Evolutionary conservation across 768 basidiomycete species (phyloP), one percentile per base, ranked within the genome.

Genomic region (Cyclocybe aegerita): DNA sequence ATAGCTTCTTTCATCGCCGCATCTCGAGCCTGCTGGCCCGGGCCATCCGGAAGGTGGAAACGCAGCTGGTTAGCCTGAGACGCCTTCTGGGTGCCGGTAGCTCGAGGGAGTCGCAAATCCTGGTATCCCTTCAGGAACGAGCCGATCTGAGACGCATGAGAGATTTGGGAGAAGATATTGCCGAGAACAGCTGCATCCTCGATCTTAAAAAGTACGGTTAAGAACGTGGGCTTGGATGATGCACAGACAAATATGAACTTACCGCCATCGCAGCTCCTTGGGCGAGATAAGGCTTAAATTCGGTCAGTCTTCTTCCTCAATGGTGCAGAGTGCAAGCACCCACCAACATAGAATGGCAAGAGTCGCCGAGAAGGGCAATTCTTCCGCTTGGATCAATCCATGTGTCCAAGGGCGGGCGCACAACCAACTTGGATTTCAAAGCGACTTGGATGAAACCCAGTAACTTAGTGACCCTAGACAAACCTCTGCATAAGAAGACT

Each of bases 11-110:
- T 67, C 82, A 86, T 83, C 12, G 72, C 49, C 4, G 55, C 61
- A 50, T 86, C 85, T 9, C 84, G 72, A 39, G 65, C 66, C 38
- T 69, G 66, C 50, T 86, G 85, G 36, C 71, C 77, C 0, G 78
- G 78, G 0, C 85, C 83, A 48, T 86, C 85, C 0, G 70, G 69
- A 0, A 83, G 61, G 61, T 86, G 83, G 64, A 83, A 84, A 41
- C 76, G 74, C 35, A 68, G 54, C 54, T 81, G 79, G 56, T 82
- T 81, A 30, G 76, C 60, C 2, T 78, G 72, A 2, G 81, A 76
- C 3, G 74, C 72, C 0, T 61, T 60, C 55, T 86, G 84, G 0
- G 75, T 79, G 2, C 60, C 69, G 0, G 77, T 70, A 0, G 81
- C 71, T 9, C 85, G 79, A 2, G 67, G 57, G 38, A 77, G 70